These are phyloP conservation scores for Rickenella mellea DNA, from an alignment of 768 basidiomycete genomes.

Conservation along the genomic window DNA sequence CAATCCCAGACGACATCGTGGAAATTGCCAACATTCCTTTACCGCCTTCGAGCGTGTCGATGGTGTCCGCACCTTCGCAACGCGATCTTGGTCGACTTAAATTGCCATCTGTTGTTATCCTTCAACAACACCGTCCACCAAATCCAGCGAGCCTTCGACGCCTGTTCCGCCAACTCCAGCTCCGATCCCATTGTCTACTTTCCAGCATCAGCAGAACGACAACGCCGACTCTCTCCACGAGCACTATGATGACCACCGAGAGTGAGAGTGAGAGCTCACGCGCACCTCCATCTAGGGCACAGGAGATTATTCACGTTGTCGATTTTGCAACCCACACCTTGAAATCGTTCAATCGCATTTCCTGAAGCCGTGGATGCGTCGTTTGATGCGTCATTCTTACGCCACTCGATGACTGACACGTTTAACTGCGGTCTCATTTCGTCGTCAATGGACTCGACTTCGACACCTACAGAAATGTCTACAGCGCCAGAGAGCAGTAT, in stretches of 20 bases:
- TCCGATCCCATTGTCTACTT: neutral
- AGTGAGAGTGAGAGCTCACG: too few species aligned
- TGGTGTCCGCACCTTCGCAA: neutral
- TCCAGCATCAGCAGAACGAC: neutral
- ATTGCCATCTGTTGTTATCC: neutral
- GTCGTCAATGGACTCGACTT: conserved; percentile 11
- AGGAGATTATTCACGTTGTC: conserved; percentile 12
- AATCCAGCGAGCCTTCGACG: neutral
- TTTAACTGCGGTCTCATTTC: conserved; percentile 17
- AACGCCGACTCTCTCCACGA: neutral
- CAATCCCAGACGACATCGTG: conserved; percentile 15
- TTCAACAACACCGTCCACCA: neutral
- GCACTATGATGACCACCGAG: too few species aligned
- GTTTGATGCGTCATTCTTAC: conserved; percentile 65
- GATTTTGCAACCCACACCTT: conserved; percentile 21
- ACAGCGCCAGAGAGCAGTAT: conserved; percentile 14
- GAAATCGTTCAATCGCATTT: conserved; percentile 30
- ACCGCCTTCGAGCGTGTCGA: neutral
- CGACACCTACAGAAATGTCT: conserved; percentile 9
- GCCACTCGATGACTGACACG: conserved; percentile 29
- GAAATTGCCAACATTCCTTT: neutral
- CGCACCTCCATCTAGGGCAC: conserved; percentile 3
- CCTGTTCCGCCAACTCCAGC: neutral
- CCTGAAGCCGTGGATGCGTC: conserved; percentile 56
- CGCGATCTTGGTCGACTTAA: neutral